Base-by-base conservation (phyloP, 2,329 filamentous ascomycete genomes). In the Thermoascus crustaceus region DNA sequence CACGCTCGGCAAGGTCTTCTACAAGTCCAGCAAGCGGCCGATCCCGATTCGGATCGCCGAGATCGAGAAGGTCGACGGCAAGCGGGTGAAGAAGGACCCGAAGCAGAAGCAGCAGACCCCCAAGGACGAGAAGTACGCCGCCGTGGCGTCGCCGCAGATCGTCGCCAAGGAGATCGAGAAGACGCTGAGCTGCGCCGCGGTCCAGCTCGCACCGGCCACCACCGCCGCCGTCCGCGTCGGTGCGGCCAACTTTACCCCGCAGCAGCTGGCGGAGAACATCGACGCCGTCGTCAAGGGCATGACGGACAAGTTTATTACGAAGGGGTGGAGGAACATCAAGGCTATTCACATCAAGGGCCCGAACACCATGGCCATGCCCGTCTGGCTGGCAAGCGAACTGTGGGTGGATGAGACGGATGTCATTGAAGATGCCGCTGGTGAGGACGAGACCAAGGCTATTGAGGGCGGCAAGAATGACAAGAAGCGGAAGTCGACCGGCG, bases 331-430 rank as follows among this genome's bases (percentile, higher is more conserved):
- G 53, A 91, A 89, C 58, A 74, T 96, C 44, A 80, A 81, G 61
- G 76, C 77, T 44, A 68, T 98, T 42, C 87, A 94, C 61, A 73
- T 98, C 69, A 98, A 96, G 73, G 85, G 86, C 3, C 82, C 85
- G 18, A 79, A 85, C 54, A 94, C 89, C 4, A 82, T 80, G 42
- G 83, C 89, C 6, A 72, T 98, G 53, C 91, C 91, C n/a, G 80
- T 98, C 56, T 98, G 87, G 85, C 68, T 94, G 55, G 84, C 89
- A 4, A 82, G 87, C 48, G 87, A 95, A 71, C 71, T 98, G 45
- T 98, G 91, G 87, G 63, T 81, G 10, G 84, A 91, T 46, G 76
- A 81, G 41, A 73, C 78, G 42, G 80, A 85, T 53, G 77, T 94
- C 5, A 67, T 91, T 27, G 67, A 74, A 44, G 64, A 60, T 24